Evolutionary conservation across 2,329 filamentous ascomycete species (phyloP), one percentile per base, ranked within the genome.

Genomic region (Rhinocladiella mackenziei): DNA sequence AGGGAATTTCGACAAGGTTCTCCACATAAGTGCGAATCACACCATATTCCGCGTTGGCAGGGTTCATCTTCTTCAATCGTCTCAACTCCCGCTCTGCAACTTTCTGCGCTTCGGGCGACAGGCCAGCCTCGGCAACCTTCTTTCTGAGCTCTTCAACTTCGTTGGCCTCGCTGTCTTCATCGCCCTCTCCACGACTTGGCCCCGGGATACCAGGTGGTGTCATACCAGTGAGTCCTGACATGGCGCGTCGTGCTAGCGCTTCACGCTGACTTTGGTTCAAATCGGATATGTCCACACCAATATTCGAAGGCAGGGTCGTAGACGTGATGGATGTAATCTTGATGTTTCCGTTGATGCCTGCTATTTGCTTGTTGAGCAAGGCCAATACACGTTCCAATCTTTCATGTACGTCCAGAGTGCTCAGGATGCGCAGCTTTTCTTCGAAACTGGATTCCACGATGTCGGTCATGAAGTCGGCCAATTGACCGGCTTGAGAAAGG

Each of bases 381-480:
- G 89, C 86, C 44, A 94, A 83, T 11, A 94, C 88, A 57, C 83
- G 84, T 51, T 84, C 80, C 41, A 97, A 74, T 26, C 92, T 77
- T 34, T 84, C 79, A 56, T 86, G 85, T 34, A 92, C 73, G 57
- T 89, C 81, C 4, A 94, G 67, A 1, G 89, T 81, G n/a, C 87
- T 80, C 25, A 98, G 72, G 11, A 98, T 79, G 43, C 86, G 80
- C 41, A 98, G 74, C 65, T 94, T 96, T 62, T 98, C 92, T 63
- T 95, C 88, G 53, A 94, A 85, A 7, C 81, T 84, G 38, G 85
- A 83, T 52, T 95, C 88, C 2, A 94, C 79, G 17, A 97, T 78
- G 61, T 95, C 94, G 28, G 88, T 84, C 88, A 98, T 96, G 63
- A 97, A 97, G 63, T 98, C 92, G 5, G 92, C 91, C 7, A 98